Base-by-base conservation (phyloP, 345 rosid species). In the Eucalyptus paniculata region DNA sequence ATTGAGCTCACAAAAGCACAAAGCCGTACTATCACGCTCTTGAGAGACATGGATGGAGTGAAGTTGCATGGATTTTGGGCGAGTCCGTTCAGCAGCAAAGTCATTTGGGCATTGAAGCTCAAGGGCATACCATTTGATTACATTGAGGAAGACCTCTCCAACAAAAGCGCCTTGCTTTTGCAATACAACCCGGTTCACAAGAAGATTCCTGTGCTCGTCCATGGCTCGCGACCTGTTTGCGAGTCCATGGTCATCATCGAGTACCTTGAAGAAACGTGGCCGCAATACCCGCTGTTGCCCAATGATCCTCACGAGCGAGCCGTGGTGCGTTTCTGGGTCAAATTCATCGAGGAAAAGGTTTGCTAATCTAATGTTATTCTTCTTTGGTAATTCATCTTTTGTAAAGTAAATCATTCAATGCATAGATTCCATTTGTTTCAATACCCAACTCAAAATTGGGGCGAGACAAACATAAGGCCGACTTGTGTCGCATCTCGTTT, bases 121-220 rank as follows among this genome's bases (percentile, higher is more conserved):
- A 92, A 93, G 87, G 92, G 92, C 80, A 86, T 92, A 80, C 58
- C 89, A 23, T 93, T 86, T 85, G 88, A 90, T 9, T 86, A 90
- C 85, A 24, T 90, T 40, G 92, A 91, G 50, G 91, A 92, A 91
- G 92, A 91, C 72, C 90, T 93, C 11, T 5, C 50, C 53, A 32
- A 88, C 89, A 93, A 93, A 82, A 91, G 94, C 87, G 72, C 83
- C 8, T 54, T 88, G 72, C 90, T 93, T 40, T 89, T 93, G 69
- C 62, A 87, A 32, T 87, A 87, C 88, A 92, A 92, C 49, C 94
- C 94, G 4, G 88, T 91, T 9, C 67, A 90, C 86, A 89, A 88
- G 91, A 92, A 91, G 56, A 86, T 93, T 47, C 95, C 94, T 11
- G 91, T 93, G 28, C 92, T 93, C 3, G 87, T 92, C 50, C 95